phyloP scores from a whole-genome alignment of 2,329 filamentous ascomycete genomes.

The Leptographium galeiforme region DNA sequence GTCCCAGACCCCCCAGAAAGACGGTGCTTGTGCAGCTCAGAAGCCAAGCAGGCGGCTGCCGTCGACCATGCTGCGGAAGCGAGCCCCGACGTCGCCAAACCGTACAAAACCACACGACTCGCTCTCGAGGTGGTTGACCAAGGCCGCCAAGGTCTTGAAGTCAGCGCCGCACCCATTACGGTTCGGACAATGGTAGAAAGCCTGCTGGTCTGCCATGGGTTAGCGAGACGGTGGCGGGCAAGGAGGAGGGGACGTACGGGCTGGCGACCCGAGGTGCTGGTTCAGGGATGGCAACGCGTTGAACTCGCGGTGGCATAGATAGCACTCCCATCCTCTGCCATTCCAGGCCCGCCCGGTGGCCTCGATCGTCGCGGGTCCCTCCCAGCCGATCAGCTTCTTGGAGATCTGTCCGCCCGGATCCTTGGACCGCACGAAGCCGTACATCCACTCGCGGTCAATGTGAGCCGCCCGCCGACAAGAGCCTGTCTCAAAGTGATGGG shows the following conservation, averaged over 20 bases:
- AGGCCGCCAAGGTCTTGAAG: conserved; percentile 24
- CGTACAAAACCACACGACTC: conserved; percentile 22
- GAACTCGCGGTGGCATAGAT: conserved; percentile 37
- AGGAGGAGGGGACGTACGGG: conserved; percentile 20
- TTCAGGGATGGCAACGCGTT: conserved; percentile 22
- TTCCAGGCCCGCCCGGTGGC: conserved; percentile 32
- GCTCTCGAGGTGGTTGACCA: conserved; percentile 31
- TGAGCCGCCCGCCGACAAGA: conserved; percentile 30
- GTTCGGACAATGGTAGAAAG: conserved; percentile 26
- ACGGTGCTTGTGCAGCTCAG: background rate
- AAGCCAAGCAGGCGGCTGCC: background rate
- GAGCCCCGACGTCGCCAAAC: background rate
- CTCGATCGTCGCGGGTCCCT: conserved; percentile 19
- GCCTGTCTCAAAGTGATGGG: conserved; percentile 43
- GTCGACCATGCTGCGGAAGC: background rate
- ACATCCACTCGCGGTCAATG: conserved; percentile 35
- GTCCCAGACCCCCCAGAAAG: no score
- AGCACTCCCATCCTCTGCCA: conserved; percentile 33
- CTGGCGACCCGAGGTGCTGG: conserved; percentile 39
- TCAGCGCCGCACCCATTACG: conserved; percentile 19
- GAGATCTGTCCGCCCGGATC: conserved; percentile 37
- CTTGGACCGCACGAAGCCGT: conserved; percentile 26
- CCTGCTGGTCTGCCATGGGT: conserved; percentile 19
- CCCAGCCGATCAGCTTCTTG: conserved; percentile 35
- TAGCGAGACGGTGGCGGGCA: background rate